These are phyloP conservation scores for Neurospora sp. DNA, from an alignment of 2,329 filamentous ascomycete genomes.

Conservation along the genomic window DNA sequence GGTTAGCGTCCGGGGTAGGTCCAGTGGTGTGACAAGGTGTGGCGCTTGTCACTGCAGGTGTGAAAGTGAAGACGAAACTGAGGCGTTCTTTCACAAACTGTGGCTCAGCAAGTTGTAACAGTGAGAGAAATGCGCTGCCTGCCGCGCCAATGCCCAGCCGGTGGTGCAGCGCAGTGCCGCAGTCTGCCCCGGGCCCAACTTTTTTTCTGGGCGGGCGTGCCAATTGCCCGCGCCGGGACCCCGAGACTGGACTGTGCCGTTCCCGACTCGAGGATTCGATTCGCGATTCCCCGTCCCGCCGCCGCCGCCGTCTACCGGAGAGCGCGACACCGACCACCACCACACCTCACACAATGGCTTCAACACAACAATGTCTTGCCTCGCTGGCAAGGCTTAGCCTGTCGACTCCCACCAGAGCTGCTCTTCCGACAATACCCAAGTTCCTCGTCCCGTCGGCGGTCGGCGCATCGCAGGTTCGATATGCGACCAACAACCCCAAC, in stretches of 20 bases:
- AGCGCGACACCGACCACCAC: slow-evolving; percentile 15
- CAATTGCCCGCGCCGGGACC: not conserved
- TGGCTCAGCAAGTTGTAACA: not conserved
- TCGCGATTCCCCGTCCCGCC: slow-evolving; percentile 1
- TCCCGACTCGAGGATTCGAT: not conserved
- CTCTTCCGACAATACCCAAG: slow-evolving; percentile 32
- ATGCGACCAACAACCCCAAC: slow-evolving; percentile 26
- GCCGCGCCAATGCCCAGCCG: not conserved
- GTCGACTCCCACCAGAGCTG: slow-evolving; percentile 31
- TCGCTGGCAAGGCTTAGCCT: slow-evolving; percentile 43
- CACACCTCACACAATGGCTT: slow-evolving; percentile 32
- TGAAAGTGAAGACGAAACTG: not conserved
- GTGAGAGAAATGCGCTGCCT: not conserved
- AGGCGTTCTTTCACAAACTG: not conserved
- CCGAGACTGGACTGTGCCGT: not conserved
- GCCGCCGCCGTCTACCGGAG: not conserved
- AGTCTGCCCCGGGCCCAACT: slow-evolving; percentile 8
- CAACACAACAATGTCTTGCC: slow-evolving; percentile 43
- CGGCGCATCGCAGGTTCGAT: slow-evolving; percentile 30
- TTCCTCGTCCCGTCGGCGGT: slow-evolving; percentile 38
- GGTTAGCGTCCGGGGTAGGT: not conserved
- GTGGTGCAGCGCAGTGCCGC: not conserved
- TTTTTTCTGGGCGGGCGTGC: slow-evolving; percentile 12
- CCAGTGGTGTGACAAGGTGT: not conserved
- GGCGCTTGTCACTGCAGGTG: not conserved